Conservation (phyloP, 2,329 filamentous ascomycete genomes). For the Alternaria triticina region DNA sequence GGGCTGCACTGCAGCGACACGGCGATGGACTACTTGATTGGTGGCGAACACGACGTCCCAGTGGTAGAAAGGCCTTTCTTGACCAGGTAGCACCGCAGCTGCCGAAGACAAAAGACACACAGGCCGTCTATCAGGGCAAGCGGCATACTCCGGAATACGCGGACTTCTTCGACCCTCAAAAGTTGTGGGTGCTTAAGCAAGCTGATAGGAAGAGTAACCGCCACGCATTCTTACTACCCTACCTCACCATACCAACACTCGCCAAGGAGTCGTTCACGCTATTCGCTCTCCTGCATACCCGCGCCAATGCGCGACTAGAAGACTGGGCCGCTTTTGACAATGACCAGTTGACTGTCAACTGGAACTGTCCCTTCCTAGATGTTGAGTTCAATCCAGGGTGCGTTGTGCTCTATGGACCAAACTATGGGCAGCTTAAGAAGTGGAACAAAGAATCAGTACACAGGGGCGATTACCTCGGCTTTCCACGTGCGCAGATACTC, state of each 20-base stretch:
- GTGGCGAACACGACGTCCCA: not conserved
- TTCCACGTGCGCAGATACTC: constrained; percentile 22
- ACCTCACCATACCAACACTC: no score
- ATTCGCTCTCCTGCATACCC: no score
- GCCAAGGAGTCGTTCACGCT: no score
- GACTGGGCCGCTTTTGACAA: no score
- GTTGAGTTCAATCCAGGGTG: not conserved
- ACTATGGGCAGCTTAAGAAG: not conserved
- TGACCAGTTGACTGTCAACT: no score
- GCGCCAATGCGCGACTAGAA: no score
- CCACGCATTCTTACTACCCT: no score
- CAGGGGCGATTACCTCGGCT: constrained; percentile 23
- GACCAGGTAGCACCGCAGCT: not conserved
- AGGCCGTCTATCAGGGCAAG: not conserved
- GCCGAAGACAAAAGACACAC: not conserved
- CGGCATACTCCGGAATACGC: not conserved
- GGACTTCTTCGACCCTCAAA: not conserved
- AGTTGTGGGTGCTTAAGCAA: not conserved
- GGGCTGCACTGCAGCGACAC: not conserved
- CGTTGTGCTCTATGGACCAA: not conserved
- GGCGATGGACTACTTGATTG: not conserved
- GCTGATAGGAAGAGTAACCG: not conserved
- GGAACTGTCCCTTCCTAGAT: not conserved
- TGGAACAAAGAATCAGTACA: constrained; percentile 22
- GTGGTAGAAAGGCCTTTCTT: not conserved